Evolutionary conservation across 139 green algal species (phyloP).

Genomic region (Volvox africanus): DNA sequence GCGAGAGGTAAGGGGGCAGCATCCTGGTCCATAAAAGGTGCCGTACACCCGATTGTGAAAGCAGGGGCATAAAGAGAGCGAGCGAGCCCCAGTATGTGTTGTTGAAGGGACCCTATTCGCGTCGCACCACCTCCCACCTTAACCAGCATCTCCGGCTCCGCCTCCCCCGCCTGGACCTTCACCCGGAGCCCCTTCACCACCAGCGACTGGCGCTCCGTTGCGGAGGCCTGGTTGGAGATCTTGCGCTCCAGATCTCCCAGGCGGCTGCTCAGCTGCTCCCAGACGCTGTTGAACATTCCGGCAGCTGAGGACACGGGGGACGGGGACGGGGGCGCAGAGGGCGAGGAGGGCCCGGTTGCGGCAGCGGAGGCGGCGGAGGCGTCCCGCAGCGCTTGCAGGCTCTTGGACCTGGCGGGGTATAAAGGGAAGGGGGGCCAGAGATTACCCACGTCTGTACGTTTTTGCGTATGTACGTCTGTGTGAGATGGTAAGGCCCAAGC

Average conservation of each 20-base stretch:
- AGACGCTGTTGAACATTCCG: conserved; percentile 33
- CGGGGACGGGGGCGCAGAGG: neutral
- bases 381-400: conserved; percentile 15
- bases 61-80: too few relatives aligned
- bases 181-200: conserved; percentile 40
- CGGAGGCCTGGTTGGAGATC: conserved; percentile 51
- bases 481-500: too few relatives aligned
- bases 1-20: too few relatives aligned
- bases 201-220: conserved; percentile 45
- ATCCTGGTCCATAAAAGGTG: too few relatives aligned
- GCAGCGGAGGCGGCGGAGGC: neutral
- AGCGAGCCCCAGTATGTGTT: too few relatives aligned
- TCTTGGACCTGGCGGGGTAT: neutral
- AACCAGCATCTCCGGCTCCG: conserved; percentile 17
- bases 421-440: too few relatives aligned
- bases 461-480: too few relatives aligned
- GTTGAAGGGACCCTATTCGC: too few relatives aligned
- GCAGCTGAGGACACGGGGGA: neutral
- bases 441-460: too few relatives aligned
- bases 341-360: neutral
- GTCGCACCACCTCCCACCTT: conserved; percentile 1
- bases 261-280: conserved; percentile 35
- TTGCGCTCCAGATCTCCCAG: conserved; percentile 42
- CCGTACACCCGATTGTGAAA: too few relatives aligned
- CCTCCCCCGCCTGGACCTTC: conserved; percentile 36